A percentile compares a stretch with the other conserved stretches of the same genome.
Conservation (phyloP, 257 asterid genomes). For the Apocynum venetum region DNA sequence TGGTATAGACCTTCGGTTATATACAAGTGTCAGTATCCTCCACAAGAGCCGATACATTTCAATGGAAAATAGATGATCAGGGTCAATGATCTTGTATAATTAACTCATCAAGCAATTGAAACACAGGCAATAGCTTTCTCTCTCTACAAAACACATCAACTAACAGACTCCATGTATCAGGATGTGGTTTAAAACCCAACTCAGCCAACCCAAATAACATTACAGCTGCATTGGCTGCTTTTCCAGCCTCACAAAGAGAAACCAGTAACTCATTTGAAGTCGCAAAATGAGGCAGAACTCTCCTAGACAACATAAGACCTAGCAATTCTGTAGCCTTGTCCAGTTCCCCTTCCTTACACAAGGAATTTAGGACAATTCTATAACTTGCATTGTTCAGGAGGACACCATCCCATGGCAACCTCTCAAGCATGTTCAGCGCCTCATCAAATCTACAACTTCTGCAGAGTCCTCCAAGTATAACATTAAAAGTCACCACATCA, state of each 20-base stretch:
- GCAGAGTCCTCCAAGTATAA: constrained; percentile 80
- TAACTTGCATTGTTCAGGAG: constrained; percentile 73
- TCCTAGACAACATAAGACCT: constrained; percentile 67
- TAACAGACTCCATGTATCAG: constrained; percentile 59
- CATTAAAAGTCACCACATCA: constrained; percentile 72
- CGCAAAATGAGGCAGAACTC: constrained; percentile 73
- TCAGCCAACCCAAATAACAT: constrained; percentile 50
- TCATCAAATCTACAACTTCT: constrained; percentile 52
- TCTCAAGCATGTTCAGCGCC: constrained; percentile 77
- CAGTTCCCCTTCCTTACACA: constrained; percentile 63
- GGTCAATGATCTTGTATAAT: constrained; percentile 14
- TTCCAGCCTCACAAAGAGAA: constrained; percentile 67
- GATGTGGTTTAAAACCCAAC: constrained; percentile 67
- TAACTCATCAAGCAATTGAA: constrained; percentile 64
- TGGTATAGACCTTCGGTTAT: background rate
- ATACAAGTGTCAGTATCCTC: background rate
- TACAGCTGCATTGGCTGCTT: constrained; percentile 54
- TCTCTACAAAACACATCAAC: constrained; percentile 60
- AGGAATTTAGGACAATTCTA: constrained; percentile 72
- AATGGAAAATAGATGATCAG: background rate
- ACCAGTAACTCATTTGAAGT: constrained; percentile 79
- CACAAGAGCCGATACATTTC: background rate
- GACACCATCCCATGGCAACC: constrained; percentile 63
- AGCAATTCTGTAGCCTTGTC: constrained; percentile 55
- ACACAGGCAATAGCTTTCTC: constrained; percentile 73